Evolutionary conservation across 768 basidiomycete species (phyloP).

Genomic region (Suillus decipiens): DNA sequence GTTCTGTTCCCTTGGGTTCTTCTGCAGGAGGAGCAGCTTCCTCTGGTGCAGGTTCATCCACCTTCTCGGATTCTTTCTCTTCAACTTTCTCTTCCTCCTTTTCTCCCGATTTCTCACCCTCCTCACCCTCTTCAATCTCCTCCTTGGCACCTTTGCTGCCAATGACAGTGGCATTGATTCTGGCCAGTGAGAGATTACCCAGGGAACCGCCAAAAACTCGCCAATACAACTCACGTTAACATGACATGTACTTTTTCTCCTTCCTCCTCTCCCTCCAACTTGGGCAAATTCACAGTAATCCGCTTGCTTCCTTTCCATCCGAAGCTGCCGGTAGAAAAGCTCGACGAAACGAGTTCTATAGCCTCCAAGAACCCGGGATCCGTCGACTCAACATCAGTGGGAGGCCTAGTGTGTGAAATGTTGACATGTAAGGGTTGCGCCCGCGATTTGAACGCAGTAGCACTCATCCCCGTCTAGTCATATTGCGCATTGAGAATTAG

Average conservation of each 20-base stretch:
- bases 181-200: constrained; percentile 27
- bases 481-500: constrained; percentile 7
- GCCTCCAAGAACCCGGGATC: constrained; percentile 67
- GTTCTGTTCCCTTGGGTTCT: constrained; percentile 15
- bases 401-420: constrained; percentile 65
- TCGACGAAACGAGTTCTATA: constrained; percentile 54
- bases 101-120: constrained; percentile 28
- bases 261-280: constrained; percentile 45
- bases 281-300: constrained; percentile 62
- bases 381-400: constrained; percentile 33
- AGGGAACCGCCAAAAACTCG: not conserved
- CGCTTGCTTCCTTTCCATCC: constrained; percentile 83
- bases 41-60: constrained; percentile 25
- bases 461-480: constrained; percentile 45
- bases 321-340: constrained; percentile 76
- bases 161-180: constrained; percentile 76
- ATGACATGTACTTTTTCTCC: constrained; percentile 73
- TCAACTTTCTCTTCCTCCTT: constrained; percentile 30
- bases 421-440: constrained; percentile 71
- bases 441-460: constrained; percentile 57
- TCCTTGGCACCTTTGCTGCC: constrained; percentile 62
- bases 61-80: constrained; percentile 22
- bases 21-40: constrained; percentile 20
- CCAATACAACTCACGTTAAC: constrained; percentile 58
- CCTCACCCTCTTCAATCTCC: constrained; percentile 36